These are phyloP conservation scores for Moringa oleifera DNA, from an alignment of 345 rosid species.

Conservation along the genomic window DNA sequence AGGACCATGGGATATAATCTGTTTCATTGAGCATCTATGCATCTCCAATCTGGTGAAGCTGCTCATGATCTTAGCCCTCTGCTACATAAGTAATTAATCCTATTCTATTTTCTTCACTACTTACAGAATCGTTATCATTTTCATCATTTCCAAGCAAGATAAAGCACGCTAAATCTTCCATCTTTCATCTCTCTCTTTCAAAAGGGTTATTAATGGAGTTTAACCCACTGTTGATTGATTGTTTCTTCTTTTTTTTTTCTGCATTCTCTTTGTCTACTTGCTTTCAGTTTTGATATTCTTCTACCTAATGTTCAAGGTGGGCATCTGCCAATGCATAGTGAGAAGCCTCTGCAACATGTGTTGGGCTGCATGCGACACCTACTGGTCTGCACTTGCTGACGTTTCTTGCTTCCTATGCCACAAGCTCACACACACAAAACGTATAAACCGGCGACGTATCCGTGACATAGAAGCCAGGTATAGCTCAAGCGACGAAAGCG, in stretches of 20 bases:
- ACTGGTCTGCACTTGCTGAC: constrained; percentile 47
- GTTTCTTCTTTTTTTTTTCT: not conserved
- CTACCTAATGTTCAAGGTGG: constrained; percentile 60
- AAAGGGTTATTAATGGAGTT: too few species aligned
- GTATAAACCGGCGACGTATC: constrained; percentile 25
- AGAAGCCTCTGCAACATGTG: constrained; percentile 71
- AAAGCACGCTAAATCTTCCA: too few species aligned
- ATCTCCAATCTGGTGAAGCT: constrained; percentile 55
- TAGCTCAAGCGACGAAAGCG: constrained; percentile 18
- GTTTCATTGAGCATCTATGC: constrained; percentile 77
- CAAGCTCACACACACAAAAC: constrained; percentile 37
- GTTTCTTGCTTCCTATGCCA: constrained; percentile 45
- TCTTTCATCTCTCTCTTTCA: too few species aligned
- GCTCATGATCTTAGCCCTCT: constrained; percentile 47
- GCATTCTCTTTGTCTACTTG: constrained; percentile 1
- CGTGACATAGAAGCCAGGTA: constrained; percentile 37
- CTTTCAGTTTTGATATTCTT: constrained; percentile 58
- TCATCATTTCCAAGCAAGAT: too few species aligned
- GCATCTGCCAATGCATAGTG: constrained; percentile 62
- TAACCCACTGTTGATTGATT: not conserved
- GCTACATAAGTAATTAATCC: constrained; percentile 49
- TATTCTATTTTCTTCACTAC: not conserved
- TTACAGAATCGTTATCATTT: too few species aligned
- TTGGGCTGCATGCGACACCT: constrained; percentile 53
- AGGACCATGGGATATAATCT: constrained; percentile 64